Evolutionary conservation across 192 early-diverging fungal genomes (phyloP).

Genomic region (Piromyces sp.): DNA sequence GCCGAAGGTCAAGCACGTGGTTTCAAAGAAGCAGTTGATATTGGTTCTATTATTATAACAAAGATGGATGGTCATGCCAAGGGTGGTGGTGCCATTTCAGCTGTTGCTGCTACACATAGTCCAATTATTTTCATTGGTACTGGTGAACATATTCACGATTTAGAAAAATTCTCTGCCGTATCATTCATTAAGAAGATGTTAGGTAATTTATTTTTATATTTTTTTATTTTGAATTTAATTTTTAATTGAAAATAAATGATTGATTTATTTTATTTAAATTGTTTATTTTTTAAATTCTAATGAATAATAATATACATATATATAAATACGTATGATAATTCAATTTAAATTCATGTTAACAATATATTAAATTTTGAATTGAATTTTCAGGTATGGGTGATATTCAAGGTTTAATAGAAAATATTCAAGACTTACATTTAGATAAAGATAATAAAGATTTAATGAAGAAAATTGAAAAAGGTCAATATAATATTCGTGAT

Average conservation of each 20-base stretch:
- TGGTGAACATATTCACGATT: conserved; percentile 90
- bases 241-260: background rate
- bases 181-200: conserved; percentile 87
- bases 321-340: no score
- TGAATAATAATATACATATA: no score
- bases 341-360: no score
- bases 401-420: conserved; percentile 67
- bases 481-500: conserved; percentile 57
- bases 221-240: no score
- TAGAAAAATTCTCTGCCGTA: conserved; percentile 73
- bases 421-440: conserved; percentile 70
- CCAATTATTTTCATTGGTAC: conserved; percentile 93
- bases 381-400: conserved; percentile 67
- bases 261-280: no score
- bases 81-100: conserved; percentile 95
- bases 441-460: conserved; percentile 64
- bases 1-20: conserved; percentile 82
- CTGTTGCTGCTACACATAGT: conserved; percentile 81
- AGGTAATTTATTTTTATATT: conserved; percentile 16
- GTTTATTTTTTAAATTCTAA: background rate
- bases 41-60: conserved; percentile 92
- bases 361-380: no score
- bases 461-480: conserved; percentile 75
- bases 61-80: conserved; percentile 99
- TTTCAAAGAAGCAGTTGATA: conserved; percentile 77